phyloP scores from a whole-genome alignment of 306 rosid species.

The Crataegus laevigata region DNA sequence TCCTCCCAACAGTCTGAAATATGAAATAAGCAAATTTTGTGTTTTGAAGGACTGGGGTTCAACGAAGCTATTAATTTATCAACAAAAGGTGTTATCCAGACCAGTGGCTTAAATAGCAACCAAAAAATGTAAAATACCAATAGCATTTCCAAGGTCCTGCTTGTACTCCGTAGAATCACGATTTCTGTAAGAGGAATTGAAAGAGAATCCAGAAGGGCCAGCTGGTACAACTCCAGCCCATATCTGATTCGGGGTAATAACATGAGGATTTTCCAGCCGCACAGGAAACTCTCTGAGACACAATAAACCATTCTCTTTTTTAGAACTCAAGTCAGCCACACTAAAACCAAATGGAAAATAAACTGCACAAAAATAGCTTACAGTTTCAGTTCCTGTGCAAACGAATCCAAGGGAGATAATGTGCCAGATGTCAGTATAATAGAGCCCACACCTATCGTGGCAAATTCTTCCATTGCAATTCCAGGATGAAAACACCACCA shows the following conservation, averaged over 20 bases:
- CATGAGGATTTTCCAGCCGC: conserved; percentile 92
- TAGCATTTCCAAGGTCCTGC: conserved; percentile 93
- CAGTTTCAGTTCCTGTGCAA: conserved; percentile 84
- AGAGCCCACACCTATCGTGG: conserved; percentile 61
- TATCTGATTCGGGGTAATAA: conserved; percentile 77
- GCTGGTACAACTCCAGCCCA: conserved; percentile 94
- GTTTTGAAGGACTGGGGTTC: conserved; percentile 5
- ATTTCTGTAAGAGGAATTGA: conserved; percentile 80
- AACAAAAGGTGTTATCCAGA: conserved; percentile 6
- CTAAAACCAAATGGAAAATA: conserved; percentile 16
- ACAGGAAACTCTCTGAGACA: conserved; percentile 76
- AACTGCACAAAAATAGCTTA: conserved; percentile 27
- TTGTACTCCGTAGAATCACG: conserved; percentile 76
- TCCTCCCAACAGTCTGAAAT: neutral
- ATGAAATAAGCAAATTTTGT: neutral
- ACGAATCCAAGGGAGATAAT: conserved; percentile 85
- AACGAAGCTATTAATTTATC: neutral
- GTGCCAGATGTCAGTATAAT: conserved; percentile 94
- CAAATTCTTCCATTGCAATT: conserved; percentile 80
- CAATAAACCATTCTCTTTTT: conserved; percentile 15
- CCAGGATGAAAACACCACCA: conserved; percentile 99
- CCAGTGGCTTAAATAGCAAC: conserved; percentile 6
- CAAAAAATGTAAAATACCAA: conserved; percentile 46
- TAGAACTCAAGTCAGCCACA: conserved; percentile 18
- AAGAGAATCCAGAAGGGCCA: conserved; percentile 79